phyloP scores from a whole-genome alignment of 164 flowering plant genomes.

The Dillenia suffruticosa region DNA sequence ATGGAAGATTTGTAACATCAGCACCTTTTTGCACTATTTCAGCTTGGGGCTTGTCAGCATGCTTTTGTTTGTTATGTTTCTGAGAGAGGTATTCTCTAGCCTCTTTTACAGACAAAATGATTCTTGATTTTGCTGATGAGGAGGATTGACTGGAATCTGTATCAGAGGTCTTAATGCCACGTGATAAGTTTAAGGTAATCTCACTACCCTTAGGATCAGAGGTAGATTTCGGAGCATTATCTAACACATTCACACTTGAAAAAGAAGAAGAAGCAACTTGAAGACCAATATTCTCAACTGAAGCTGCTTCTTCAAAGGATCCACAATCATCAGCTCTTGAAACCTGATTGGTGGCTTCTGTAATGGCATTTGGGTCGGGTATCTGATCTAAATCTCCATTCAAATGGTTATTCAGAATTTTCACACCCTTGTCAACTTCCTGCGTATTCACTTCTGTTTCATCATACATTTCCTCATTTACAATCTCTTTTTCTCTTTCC shows the following conservation, averaged over 20 bases:
- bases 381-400: conserved; percentile 5
- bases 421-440: conserved; percentile 5
- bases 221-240: conserved; percentile 3
- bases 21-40: conserved; percentile 10
- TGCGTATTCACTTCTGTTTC: conserved; percentile 12
- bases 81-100: conserved; percentile 69
- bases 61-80: conserved; percentile 23
- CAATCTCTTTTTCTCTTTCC: conserved; percentile 10
- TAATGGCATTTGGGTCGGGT: conserved; percentile 11
- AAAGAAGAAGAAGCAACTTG: conserved; percentile 6
- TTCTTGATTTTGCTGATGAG: conserved; percentile 30
- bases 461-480: conserved; percentile 9
- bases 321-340: conserved; percentile 11
- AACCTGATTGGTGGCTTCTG: conserved; percentile 4
- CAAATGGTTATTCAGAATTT: conserved; percentile 2
- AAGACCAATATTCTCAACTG: conserved; percentile 12
- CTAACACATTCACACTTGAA: conserved; percentile 7
- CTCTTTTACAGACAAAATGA: conserved; percentile 70
- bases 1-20: conserved; percentile 3
- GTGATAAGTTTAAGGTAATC: conserved; percentile 2
- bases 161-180: conserved; percentile 11
- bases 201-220: conserved; percentile 11
- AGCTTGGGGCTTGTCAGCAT: conserved; percentile 11
- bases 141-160: conserved; percentile 8
- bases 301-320: conserved; percentile 6